Base-by-base conservation (phyloP, 23 red algal genomes). In the Rhodosorus marinus region DNA sequence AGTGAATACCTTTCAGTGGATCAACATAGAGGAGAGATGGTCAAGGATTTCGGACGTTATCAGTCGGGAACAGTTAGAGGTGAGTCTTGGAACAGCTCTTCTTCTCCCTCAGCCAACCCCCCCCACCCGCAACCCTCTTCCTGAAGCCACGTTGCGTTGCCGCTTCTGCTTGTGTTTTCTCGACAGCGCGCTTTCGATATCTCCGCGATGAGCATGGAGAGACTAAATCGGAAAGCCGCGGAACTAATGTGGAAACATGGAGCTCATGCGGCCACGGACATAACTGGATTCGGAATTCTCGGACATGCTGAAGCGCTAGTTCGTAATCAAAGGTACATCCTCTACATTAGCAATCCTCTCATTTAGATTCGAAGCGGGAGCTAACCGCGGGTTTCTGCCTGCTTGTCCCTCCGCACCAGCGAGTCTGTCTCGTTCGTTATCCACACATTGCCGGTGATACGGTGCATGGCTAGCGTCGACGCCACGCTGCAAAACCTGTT, bases 1-100 rank as follows among this genome's bases (percentile, higher is more conserved):
- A 3, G 54, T 74, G 33, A 74, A 74, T 74, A 28, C 64, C n/a
- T 63, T 55, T 49, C 68, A 74, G 53, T 74, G 68, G 68, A 43
- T 11, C 38, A 43, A 43, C 11, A 43, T 11, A 11, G 38, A 11
- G 38, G 38, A 43, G 38, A 17, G 17, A 17, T 43, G 38, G 38
- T 43, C 38, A 43, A n/a, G n/a, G n/a, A n/a, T n/a, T n/a, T n/a
- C n/a, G n/a, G n/a, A n/a, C n/a, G n/a, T n/a, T n/a, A n/a, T n/a
- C n/a, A n/a, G n/a, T n/a, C n/a, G n/a, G n/a, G n/a, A n/a, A n/a
- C n/a, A n/a, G n/a, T n/a, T n/a, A n/a, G n/a, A n/a, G n/a, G n/a
- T n/a, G n/a, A n/a, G n/a, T n/a, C n/a, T n/a, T n/a, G n/a, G n/a
- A n/a, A n/a, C n/a, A n/a, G n/a, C n/a, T n/a, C n/a, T n/a, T n/a